phyloP scores from a whole-genome alignment of 495 filamentous ascomycete genomes.

The Lophiotrema nucula region DNA sequence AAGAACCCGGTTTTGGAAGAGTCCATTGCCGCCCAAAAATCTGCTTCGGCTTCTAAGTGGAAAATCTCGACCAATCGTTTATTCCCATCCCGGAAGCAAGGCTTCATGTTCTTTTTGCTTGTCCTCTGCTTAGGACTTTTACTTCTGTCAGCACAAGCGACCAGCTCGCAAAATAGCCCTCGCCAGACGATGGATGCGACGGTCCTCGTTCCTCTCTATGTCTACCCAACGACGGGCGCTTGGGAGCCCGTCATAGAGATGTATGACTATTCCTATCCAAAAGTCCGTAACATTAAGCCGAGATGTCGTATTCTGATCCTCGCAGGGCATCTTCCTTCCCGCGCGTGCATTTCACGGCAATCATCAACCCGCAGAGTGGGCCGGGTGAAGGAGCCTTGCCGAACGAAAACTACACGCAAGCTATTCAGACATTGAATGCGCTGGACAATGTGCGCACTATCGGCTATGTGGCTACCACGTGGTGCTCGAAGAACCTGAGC shows the following conservation, averaged over 20 bases:
- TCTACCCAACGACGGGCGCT: conserved; percentile 32
- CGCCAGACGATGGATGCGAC: conserved; percentile 13
- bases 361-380: conserved; percentile 35
- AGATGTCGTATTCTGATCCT: conserved; percentile 10
- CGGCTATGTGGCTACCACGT: conserved; percentile 37
- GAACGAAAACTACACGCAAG: conserved; percentile 27
- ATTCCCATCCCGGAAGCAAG: background rate
- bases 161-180: background rate
- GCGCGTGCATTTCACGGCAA: conserved; percentile 34
- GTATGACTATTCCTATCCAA: conserved; percentile 14
- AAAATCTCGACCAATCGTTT: background rate
- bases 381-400: conserved; percentile 31
- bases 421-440: conserved; percentile 31
- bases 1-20: conserved; percentile 16
- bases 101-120: background rate
- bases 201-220: conserved; percentile 32
- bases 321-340: conserved; percentile 26
- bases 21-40: conserved; percentile 23
- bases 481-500: conserved; percentile 24
- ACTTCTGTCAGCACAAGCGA: background rate
- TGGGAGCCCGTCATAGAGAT: conserved; percentile 31
- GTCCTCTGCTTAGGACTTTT: background rate
- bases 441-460: conserved; percentile 32
- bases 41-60: background rate
- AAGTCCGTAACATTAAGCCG: background rate